Evolutionary conservation across 306 rosid genomes (phyloP).

Genomic region (Nissolia schottii): DNA sequence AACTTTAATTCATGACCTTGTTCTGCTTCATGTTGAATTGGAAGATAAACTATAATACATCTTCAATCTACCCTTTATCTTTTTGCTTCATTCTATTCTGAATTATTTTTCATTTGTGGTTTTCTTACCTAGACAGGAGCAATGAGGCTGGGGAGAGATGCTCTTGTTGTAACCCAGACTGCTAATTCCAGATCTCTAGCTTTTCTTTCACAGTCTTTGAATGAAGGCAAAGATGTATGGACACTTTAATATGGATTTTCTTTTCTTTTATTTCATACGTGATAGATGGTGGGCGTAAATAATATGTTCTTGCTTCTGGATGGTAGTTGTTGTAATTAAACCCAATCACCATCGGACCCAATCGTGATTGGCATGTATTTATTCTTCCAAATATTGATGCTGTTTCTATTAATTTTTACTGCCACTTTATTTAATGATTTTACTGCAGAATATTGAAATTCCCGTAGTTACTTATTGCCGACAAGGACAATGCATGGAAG

Average conservation of each 20-base stretch:
- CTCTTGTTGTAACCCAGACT: conserved; percentile 57
- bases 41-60: neutral
- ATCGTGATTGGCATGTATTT: neutral
- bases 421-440: neutral
- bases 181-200: conserved; percentile 51
- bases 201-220: conserved; percentile 57
- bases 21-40: conserved; percentile 7
- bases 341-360: too few relatives aligned
- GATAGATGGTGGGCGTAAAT: neutral
- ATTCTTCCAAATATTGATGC: neutral
- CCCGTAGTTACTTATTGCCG: conserved; percentile 46
- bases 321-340: neutral
- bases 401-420: neutral
- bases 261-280: neutral
- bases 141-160: conserved; percentile 62
- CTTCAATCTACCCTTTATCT: neutral
- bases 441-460: conserved; percentile 56
- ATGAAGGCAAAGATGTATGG: conserved; percentile 52
- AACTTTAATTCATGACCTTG: neutral
- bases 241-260: neutral
- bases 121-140: conserved; percentile 46
- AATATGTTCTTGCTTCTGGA: neutral
- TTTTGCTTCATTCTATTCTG: conserved; percentile 6
- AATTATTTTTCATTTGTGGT: conserved; percentile 1
- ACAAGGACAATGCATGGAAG: conserved; percentile 45